Evolutionary conservation across 306 rosid genomes (phyloP), one percentile per base, ranked within the genome.

Genomic region (peach (Prunus persica)): DNA sequence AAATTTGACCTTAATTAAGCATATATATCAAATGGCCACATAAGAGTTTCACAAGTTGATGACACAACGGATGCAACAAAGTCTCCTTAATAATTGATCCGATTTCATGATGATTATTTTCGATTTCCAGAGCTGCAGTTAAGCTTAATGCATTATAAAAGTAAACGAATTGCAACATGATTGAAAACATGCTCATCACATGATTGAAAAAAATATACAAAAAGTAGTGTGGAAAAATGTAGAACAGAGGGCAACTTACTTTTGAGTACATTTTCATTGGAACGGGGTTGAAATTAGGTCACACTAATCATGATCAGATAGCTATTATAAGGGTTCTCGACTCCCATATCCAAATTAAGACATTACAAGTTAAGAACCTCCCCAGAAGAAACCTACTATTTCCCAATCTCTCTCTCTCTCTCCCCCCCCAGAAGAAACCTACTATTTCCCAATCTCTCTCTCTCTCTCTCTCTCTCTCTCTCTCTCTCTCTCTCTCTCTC

Each of bases 391-490:
- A 66, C 82, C 85, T 82, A 41, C 10, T n/a, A 13, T 15, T 52
- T 64, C 41, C 70, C 25, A 8, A 1, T 19, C 58, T 54, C 34
- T 32, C 65, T 54, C 11, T 19, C 24, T 19, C 60, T 19, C 58
- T 19, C 34, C 4, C 65, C 67, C 85, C 79, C 85, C 76, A 72
- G 69, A 82, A 58, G 69, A 58, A 67, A 67, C 82, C 85, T 82
- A 27, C 10, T n/a, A 19, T 15, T 52, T 65, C 41, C 70, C 27
- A 9, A 2, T 50, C 41, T 47, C n/a, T 60, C 63, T 24, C 45
- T 2, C 28, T 61, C 60, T 19, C 60, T 54, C 24, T 19, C 24
- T 19, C 60, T 19, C 58, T 54, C 34, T 32, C 65, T 72, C 20
- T 50, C 41, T 47, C n/a, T 60, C 63, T 24, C 45, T 2, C 28